Evolutionary conservation across 495 filamentous ascomycete species (phyloP).

Genomic region (Pseudoneurospora amorphoporcata): DNA sequence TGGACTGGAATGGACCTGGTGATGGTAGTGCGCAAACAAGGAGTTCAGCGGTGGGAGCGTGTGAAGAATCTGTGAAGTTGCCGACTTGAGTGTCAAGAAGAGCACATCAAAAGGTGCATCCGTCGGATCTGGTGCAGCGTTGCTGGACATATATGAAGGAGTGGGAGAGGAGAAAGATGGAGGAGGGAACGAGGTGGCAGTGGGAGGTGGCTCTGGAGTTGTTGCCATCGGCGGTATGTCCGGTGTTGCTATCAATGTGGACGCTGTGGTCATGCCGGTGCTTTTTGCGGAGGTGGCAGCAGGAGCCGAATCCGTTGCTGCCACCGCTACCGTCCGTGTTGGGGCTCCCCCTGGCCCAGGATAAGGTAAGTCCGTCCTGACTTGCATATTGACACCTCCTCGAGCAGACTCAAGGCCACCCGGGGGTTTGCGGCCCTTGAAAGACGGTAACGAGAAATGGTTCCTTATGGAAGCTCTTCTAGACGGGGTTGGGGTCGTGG

Average conservation of each 20-base stretch:
- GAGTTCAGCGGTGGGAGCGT: slow-evolving; percentile 51
- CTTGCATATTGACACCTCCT: slow-evolving; percentile 8
- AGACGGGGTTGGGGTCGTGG: background rate
- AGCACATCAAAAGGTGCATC: slow-evolving; percentile 70
- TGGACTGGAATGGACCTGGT: slow-evolving; percentile 23
- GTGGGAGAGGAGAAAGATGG: background rate
- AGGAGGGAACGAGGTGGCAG: background rate
- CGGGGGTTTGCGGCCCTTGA: background rate
- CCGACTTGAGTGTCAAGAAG: slow-evolving; percentile 53
- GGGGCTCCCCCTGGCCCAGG: background rate
- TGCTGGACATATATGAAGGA: slow-evolving; percentile 6
- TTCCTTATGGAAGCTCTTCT: background rate
- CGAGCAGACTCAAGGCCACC: background rate
- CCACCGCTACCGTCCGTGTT: background rate
- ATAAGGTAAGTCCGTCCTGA: slow-evolving; percentile 17
- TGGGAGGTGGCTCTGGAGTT: background rate
- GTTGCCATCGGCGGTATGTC: background rate
- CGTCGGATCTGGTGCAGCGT: slow-evolving; percentile 47
- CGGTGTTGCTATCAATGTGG: background rate
- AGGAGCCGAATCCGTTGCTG: background rate
- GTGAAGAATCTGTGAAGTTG: slow-evolving; percentile 51
- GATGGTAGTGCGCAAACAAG: slow-evolving; percentile 45
- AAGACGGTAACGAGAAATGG: background rate
- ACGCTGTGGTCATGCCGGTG: background rate
- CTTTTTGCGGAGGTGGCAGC: background rate